Evolutionary conservation across 192 early-diverging fungal species (phyloP), one percentile per base, ranked within the genome.

Genomic region (Linnemannia hyalina): DNA sequence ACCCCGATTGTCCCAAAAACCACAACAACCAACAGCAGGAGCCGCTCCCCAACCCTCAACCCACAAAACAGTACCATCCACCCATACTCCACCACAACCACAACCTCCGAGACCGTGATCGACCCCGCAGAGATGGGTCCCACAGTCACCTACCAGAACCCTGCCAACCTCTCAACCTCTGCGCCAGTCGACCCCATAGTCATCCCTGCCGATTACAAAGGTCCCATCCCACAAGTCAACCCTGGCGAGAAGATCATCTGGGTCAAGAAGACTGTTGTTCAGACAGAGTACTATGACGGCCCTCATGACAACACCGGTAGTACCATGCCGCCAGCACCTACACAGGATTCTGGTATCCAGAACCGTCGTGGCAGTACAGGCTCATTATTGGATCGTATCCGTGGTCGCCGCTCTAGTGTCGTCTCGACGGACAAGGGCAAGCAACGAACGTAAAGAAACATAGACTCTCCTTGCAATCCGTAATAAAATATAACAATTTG

Each of bases 351-450:
- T 22, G 32, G 41, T 18, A 26, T 4, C 20, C 65, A 54, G 15
- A 44, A 18, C 15, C 52, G 72, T 26, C 80, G 74, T 26, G 32
- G 68, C 49, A 46, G 52, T 22, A 4, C 47, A 8, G 26, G 54
- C 18, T 73, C 60, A 4, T 57, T 83, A n/a, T 42, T 78, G 49
- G 76, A 83, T 49, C 82, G 82, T 7, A 42, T 83, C 23, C 76
- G 70, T 35, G 71, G 76, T 32, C 75, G 76, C n/a, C 46, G 22
- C 26, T 4, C 60, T 41, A 32, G 71, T 18, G 23, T n/a, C 41
- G 74, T 77, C 1, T 65, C 60, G 11, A 65, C 3, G 10, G 75
- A 82, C 54, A 83, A 83, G 63, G 82, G 82, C 76, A 83, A 83
- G 72, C 70, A 74, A 15, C 75, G 75, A 23, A 23, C 20, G 18